Evolutionary conservation across 2,329 filamentous ascomycete genomes (phyloP).

Genomic region (Colletotrichum australisinense): DNA sequence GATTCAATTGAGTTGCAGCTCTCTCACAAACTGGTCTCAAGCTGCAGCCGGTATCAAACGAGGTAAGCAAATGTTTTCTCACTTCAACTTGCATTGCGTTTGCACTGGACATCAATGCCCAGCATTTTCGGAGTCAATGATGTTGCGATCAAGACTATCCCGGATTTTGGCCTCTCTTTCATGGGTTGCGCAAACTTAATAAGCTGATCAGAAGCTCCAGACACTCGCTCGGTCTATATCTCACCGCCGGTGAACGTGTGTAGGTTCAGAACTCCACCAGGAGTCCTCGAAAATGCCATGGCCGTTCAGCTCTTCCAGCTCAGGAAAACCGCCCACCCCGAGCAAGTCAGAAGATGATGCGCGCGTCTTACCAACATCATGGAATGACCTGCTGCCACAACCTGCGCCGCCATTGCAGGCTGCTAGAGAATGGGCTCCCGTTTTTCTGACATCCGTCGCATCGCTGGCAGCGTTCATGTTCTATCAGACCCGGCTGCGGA

Average conservation of each 20-base stretch:
- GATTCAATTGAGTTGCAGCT: background rate
- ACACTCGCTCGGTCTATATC: background rate
- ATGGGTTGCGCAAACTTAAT: background rate
- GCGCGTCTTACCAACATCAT: conserved; percentile 39
- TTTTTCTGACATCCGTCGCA: conserved; percentile 56
- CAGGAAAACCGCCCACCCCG: background rate
- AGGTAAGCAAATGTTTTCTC: conserved; percentile 6
- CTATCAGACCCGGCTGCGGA: conserved; percentile 83
- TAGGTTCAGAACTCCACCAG: conserved; percentile 15
- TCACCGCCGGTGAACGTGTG: conserved; percentile 1
- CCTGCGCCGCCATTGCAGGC: conserved; percentile 55
- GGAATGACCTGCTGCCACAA: conserved; percentile 34
- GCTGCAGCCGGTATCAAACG: conserved; percentile 1
- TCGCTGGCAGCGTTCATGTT: conserved; percentile 66
- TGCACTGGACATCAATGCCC: background rate
- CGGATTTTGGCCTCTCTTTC: background rate
- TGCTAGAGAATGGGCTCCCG: conserved; percentile 64
- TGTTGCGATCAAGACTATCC: background rate
- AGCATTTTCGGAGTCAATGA: background rate
- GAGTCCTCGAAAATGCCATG: conserved; percentile 44
- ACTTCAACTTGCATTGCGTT: background rate
- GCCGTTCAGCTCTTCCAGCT: conserved; percentile 41
- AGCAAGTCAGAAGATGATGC: conserved; percentile 38
- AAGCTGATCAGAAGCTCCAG: conserved; percentile 18
- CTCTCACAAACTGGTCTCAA: background rate